Percentiles rank a stretch among this genome's conserved stretches.
phyloP scores from a whole-genome alignment of 2,329 filamentous ascomycete genomes.

The Gaeumannomyces tritici region DNA sequence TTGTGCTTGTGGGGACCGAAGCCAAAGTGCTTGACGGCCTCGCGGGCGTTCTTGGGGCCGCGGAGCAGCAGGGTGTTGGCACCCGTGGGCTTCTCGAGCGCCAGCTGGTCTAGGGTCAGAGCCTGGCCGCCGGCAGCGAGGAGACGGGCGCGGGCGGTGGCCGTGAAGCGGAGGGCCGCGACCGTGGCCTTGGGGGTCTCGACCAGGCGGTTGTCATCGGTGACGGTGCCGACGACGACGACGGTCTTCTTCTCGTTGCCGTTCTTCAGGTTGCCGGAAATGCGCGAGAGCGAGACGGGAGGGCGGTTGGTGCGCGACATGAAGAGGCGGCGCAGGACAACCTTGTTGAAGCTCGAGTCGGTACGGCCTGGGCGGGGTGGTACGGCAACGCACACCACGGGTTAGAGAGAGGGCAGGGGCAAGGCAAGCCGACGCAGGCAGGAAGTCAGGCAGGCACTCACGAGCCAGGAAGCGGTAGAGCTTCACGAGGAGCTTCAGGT shows the following conservation, averaged over 20 bases:
- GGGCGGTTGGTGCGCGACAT: constrained; percentile 98
- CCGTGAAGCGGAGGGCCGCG: constrained; percentile 92
- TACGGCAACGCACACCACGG: background rate
- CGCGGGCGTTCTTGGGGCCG: constrained; percentile 95
- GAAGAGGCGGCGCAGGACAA: constrained; percentile 92
- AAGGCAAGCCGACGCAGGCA: background rate
- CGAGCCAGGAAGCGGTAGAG: constrained; percentile 94
- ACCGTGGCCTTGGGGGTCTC: constrained; percentile 86
- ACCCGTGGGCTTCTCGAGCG: constrained; percentile 87
- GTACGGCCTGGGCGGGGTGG: constrained; percentile 63
- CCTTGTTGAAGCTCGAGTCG: constrained; percentile 97
- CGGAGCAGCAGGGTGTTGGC: constrained; percentile 95
- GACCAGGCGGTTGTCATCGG: constrained; percentile 92
- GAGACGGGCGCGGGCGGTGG: constrained; percentile 90
- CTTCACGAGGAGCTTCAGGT: constrained; percentile 96
- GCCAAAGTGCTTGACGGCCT: constrained; percentile 99
- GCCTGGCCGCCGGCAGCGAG: constrained; percentile 87
- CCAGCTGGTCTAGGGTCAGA: constrained; percentile 94
- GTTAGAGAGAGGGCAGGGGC: background rate
- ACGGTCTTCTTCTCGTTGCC: constrained; percentile 70
- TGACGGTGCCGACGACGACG: constrained; percentile 90
- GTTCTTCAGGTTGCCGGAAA: constrained; percentile 61
- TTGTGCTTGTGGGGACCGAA: constrained; percentile 97
- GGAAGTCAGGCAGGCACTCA: constrained; percentile 42
- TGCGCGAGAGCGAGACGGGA: constrained; percentile 88